phyloP scores from a whole-genome alignment of 176 grass and related monocot species.

The Rhynchospora pubera region DNA sequence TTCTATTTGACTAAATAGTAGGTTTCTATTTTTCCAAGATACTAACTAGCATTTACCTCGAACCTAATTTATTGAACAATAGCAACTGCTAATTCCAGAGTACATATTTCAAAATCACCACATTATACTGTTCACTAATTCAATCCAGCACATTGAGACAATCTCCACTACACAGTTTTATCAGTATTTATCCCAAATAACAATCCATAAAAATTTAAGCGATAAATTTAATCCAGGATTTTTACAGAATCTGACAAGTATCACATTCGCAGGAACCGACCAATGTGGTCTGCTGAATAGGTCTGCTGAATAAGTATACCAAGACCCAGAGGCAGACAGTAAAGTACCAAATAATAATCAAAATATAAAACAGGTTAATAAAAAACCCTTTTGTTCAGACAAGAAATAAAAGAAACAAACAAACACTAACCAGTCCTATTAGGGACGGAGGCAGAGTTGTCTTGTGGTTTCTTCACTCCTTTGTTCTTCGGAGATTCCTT shows the following conservation, averaged over 20 bases:
- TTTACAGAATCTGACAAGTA: background rate
- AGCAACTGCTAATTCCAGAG: background rate
- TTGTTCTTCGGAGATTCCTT: slow-evolving; percentile 3
- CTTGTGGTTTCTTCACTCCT: background rate
- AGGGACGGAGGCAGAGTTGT: background rate
- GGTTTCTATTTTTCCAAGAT: background rate
- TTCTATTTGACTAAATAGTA: background rate
- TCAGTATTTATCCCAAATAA: background rate
- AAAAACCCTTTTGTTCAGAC: background rate
- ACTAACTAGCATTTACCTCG: background rate
- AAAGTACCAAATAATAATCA: background rate
- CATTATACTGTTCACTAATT: background rate
- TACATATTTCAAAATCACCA: background rate
- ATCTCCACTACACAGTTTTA: background rate
- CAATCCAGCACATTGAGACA: background rate
- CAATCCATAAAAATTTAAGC: background rate
- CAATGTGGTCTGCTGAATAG: background rate
- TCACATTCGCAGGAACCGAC: background rate
- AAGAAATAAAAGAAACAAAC: background rate
- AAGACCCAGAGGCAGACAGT: background rate
- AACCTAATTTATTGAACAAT: background rate
- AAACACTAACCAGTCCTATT: slow-evolving; percentile 4
- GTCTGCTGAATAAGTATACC: background rate
- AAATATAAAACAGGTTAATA: background rate
- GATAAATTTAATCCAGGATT: background rate